Base-by-base conservation (phyloP, 306 rosid genomes). In the Echinosophora koreensis region DNA sequence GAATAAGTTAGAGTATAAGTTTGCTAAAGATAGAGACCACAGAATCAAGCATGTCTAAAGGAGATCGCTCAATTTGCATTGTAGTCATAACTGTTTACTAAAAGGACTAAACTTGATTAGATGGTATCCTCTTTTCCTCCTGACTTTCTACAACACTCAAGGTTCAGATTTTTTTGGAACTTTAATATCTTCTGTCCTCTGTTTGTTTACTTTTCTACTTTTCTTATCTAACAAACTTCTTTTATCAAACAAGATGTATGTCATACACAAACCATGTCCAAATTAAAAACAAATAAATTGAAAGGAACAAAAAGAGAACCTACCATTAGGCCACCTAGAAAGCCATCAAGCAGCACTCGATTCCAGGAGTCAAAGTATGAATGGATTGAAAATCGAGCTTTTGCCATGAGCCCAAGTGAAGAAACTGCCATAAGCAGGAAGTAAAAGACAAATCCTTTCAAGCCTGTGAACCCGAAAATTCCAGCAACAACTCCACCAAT, bases 401-500 rank as follows among this genome's bases (percentile, higher is more conserved):
- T 87, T 42, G 87, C 88, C 32, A 80, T 42, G 10, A 85, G 89
- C 54, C 84, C 90, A 72, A 85, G 73, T 71, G 94, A 87, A 77
- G 88, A 82, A 73, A 87, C 14, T 52, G 80, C 77, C 91, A 87
- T 86, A 57, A 89, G 82, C 74, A 89, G 84, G 74, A 89, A 85
- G 77, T 88, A 88, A 74, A 88, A 74, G 56, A 89, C 37, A 74
- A 89, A 91, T 65, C 93, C 93, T 52, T 80, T 86, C 60, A 86
- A 79, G 87, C 94, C 74, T 1, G 94, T 88, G 80, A 91, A 86
- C 41, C 97, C 97, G 80, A 85, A 76, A 67, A 89, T 85, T 81
- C 97, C 97, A 82, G 94, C 94, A 84, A 89, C 82, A 69, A 89
- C 90, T 11, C 97, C 97, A n/a, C 92, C 89, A 37, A 91, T 85